phyloP scores from a whole-genome alignment of 305 asterid genomes.

The Fraxinus paxiana region DNA sequence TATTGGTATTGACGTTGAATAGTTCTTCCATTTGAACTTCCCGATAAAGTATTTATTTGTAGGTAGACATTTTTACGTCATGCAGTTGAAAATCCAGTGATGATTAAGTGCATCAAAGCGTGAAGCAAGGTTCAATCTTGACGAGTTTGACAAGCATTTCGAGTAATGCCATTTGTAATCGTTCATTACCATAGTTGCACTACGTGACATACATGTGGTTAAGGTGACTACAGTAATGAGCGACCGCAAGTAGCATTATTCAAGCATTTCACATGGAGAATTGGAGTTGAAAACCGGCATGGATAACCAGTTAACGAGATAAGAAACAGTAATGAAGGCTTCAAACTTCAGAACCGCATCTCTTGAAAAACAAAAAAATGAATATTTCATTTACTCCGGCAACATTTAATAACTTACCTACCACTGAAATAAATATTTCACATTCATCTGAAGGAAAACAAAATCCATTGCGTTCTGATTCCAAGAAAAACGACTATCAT shows the following conservation, averaged over 20 bases:
- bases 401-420: neutral
- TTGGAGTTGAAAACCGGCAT: neutral
- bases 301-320: neutral
- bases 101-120: neutral
- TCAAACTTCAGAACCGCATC: neutral
- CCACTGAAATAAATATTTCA: slow-evolving; percentile 21
- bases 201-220: too few species aligned
- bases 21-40: neutral
- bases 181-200: too few species aligned
- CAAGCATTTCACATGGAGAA: neutral
- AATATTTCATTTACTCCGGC: neutral
- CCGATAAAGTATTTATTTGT: too few species aligned
- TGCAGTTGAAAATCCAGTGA: neutral
- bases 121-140: neutral
- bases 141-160: too few species aligned
- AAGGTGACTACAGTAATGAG: too few species aligned
- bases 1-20: too few species aligned
- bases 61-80: neutral
- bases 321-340: neutral
- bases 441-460: slow-evolving; percentile 17
- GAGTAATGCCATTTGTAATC: too few species aligned
- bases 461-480: slow-evolving; percentile 16
- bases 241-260: too few species aligned
- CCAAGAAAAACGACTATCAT: slow-evolving; percentile 15
- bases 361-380: neutral